phyloP scores from a whole-genome alignment of 345 rosid species.

The Syzygium grande region DNA sequence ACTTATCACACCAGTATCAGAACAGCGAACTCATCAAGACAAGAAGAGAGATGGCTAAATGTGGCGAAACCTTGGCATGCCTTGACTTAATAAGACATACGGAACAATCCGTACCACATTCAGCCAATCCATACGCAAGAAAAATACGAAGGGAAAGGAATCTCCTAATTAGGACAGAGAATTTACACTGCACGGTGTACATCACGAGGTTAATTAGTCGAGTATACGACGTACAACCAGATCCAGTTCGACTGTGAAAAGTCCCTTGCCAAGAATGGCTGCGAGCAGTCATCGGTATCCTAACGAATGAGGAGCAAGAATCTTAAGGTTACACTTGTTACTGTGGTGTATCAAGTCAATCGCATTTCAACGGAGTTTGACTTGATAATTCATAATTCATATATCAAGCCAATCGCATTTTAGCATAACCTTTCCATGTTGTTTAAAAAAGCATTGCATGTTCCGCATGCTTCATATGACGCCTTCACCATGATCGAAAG shows the following conservation, averaged over 20 bases:
- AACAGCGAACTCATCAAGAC: neutral
- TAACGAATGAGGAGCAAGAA: neutral
- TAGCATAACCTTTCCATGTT: neutral
- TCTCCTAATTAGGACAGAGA: neutral
- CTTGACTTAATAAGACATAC: neutral
- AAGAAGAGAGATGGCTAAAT: neutral
- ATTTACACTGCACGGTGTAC: neutral
- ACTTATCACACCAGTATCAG: neutral
- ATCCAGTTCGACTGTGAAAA: neutral
- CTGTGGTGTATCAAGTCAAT: neutral
- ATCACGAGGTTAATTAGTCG: neutral
- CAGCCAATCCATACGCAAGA: neutral
- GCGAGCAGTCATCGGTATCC: neutral
- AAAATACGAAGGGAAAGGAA: neutral
- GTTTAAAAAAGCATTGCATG: neutral
- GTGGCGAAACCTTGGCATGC: neutral
- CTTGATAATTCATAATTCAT: neutral
- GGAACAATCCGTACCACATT: neutral
- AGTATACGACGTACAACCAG: accelerated
- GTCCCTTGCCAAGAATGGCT: neutral
- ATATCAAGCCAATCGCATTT: neutral
- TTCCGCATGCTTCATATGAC: neutral
- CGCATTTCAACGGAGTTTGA: neutral
- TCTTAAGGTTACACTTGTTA: neutral
- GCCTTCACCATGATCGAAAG: neutral